Base-by-base conservation (phyloP, 345 rosid species). In the Salix brachista region DNA sequence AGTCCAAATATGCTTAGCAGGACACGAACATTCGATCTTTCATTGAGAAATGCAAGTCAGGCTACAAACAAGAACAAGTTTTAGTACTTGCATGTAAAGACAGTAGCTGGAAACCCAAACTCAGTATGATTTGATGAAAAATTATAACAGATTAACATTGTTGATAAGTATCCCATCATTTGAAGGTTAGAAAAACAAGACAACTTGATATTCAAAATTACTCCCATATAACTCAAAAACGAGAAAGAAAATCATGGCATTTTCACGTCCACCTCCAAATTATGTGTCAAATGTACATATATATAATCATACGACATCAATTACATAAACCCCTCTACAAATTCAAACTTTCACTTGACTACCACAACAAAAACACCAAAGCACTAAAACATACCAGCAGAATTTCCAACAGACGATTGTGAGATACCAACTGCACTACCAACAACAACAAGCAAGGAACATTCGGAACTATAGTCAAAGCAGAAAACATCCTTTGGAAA, bases 401-500 rank as follows among this genome's bases (percentile, higher is more conserved):
- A 75, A 84, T 80, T 88, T 68, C 77, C 87, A 74, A 37, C 52
- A 65, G 85, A 78, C 8, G 80, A 56, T 41, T 84, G 70, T 60
- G 92, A 80, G 79, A 67, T 75, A 79, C 84, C 73, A 46, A 62
- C 81, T 84, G 88, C 75, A 84, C 84, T 75, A 76, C 94, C 87
- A 83, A 92, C 87, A 81, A 84, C 77, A 73, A 85, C 83, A 73
- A 93, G 89, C 83, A 90, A 85, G 82, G 88, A 89, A 78, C 79
- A 85, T 65, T 88, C 84, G 12, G 87, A 90, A 82, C 80, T 82
- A 89, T 90, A 91, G 84, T 90, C 93, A 69, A 85, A 83, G 87
- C 98, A 96, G 83, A 87, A 84, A 84, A 87, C 87, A 77, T 88
- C 83, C 77, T 73, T 82, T 44, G 95, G 96, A 84, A 90, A 90